phyloP scores from a whole-genome alignment of 2,329 filamentous ascomycete genomes.

The Aspergillus ibericus region DNA sequence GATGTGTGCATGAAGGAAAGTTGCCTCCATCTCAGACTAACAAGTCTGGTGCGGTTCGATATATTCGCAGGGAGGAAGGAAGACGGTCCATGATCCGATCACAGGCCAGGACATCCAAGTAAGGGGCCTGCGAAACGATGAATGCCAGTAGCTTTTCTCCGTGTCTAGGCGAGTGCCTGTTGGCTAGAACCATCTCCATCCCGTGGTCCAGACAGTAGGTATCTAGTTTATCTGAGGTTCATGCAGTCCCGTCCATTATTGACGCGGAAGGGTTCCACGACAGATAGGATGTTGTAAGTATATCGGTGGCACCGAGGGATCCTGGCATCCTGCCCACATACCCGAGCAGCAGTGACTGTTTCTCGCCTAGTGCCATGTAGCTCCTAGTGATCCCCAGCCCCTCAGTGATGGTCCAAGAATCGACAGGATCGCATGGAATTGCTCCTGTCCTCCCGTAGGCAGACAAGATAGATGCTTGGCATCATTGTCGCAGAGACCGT shows the following conservation, averaged over 20 bases:
- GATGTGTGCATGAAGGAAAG: slow-evolving; percentile 16
- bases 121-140: not conserved
- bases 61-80: not conserved
- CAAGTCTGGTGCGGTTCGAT: not conserved
- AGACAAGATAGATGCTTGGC: slow-evolving; percentile 1
- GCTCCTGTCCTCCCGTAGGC: not conserved
- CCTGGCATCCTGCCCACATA: not conserved
- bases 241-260: not conserved
- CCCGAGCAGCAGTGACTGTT: not conserved
- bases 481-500: not conserved
- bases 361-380: not conserved
- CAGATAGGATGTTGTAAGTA: not conserved
- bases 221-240: not conserved
- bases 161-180: not conserved
- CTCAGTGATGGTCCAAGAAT: not conserved
- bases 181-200: not conserved
- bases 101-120: slow-evolving; percentile 5
- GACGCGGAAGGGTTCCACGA: not conserved
- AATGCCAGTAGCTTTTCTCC: not conserved
- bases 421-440: not conserved
- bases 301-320: not conserved
- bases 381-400: not conserved
- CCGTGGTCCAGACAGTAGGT: not conserved
- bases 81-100: slow-evolving; percentile 18
- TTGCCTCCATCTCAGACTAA: slow-evolving; percentile 9